A percentile compares a stretch with the other conserved stretches of the same genome.
Conservation (phyloP, 352 stramenopile species). For the Thraustotheca clavata region DNA sequence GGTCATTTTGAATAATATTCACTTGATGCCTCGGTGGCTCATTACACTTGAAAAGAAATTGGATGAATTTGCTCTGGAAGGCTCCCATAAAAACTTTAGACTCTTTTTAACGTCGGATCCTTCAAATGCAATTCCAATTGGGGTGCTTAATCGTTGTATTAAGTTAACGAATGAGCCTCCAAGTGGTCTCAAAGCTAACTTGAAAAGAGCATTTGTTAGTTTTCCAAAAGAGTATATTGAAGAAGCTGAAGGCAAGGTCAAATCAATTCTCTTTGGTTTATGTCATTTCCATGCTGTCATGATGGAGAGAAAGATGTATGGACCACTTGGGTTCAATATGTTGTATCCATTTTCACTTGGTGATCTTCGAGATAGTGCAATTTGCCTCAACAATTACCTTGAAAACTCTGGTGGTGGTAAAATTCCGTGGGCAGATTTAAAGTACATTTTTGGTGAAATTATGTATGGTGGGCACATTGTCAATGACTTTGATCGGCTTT, state of each 20-base stretch:
- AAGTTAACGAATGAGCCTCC: conserved; percentile 96
- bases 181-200: conserved; percentile 92
- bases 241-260: conserved; percentile 92
- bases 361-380: conserved; percentile 92
- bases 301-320: conserved; percentile 97
- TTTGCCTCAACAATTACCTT: conserved; percentile 95
- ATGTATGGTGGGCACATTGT: conserved; percentile 97
- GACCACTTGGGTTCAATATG: conserved; percentile 97
- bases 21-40: conserved; percentile 95
- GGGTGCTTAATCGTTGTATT: conserved; percentile 93
- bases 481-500: conserved; percentile 92
- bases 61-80: conserved; percentile 91
- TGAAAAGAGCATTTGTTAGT: conserved; percentile 95
- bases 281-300: conserved; percentile 97
- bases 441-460: conserved; percentile 96
- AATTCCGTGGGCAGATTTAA: conserved; percentile 95
- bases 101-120: conserved; percentile 93
- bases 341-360: conserved; percentile 97
- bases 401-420: conserved; percentile 91
- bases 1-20: conserved; percentile 98
- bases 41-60: conserved; percentile 96
- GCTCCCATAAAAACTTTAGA: conserved; percentile 91
- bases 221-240: conserved; percentile 95
- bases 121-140: conserved; percentile 91
- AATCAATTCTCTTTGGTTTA: conserved; percentile 95